Percentiles rank a stretch among this genome's conserved stretches.
Evolutionary conservation across 192 early-diverging fungal genomes (phyloP).

Genomic region (Coemansia sp.): DNA sequence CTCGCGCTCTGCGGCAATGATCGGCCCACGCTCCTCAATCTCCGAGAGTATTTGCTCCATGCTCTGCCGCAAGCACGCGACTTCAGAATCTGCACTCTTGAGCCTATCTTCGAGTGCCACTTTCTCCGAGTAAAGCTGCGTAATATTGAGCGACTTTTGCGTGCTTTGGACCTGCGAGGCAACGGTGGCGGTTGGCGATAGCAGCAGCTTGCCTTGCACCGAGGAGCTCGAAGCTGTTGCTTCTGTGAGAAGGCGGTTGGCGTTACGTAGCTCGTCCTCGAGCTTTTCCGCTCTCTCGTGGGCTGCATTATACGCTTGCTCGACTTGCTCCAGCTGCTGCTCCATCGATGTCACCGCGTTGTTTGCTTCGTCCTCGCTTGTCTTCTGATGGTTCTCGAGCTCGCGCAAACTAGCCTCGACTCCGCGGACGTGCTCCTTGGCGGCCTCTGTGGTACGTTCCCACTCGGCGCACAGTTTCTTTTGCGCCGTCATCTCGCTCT

Average conservation of each 20-base stretch:
- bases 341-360: constrained; percentile 23
- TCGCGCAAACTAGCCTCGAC: constrained; percentile 55
- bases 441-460: constrained; percentile 57
- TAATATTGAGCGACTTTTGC: constrained; percentile 58
- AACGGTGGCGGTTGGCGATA: constrained; percentile 60
- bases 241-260: constrained; percentile 34
- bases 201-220: constrained; percentile 10
- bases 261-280: constrained; percentile 27
- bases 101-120: constrained; percentile 57
- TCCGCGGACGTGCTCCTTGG: constrained; percentile 57
- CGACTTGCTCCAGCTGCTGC: constrained; percentile 53
- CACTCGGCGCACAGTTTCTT: constrained; percentile 62
- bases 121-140: constrained; percentile 64
- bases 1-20: constrained; percentile 60
- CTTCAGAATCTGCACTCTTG: constrained; percentile 50
- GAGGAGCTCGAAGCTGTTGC: not conserved
- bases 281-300: constrained; percentile 8
- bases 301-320: constrained; percentile 16
- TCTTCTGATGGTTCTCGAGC: constrained; percentile 52
- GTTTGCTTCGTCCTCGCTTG: constrained; percentile 38
- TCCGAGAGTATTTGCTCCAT: constrained; percentile 62
- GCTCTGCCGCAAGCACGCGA: constrained; percentile 52
- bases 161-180: constrained; percentile 50
- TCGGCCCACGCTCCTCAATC: constrained; percentile 59
- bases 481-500: constrained; percentile 66